Evolutionary conservation across 495 filamentous ascomycete genomes (phyloP), one percentile per base, ranked within the genome.

Genomic region (Podospora conica): DNA sequence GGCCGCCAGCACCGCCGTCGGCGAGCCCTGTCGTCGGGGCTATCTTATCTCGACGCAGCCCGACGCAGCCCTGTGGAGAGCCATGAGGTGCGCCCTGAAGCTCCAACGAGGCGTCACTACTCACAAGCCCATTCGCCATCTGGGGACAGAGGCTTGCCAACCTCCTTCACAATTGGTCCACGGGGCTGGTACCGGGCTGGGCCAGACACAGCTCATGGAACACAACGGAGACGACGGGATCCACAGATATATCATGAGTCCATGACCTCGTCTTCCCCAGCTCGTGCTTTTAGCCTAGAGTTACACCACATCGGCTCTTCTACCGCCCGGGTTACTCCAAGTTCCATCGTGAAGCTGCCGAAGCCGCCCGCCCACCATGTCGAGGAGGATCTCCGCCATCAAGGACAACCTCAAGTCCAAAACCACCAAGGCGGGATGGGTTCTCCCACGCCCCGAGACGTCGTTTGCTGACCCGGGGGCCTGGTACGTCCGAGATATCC

Each of bases 401-500:
- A 73, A 71, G 67, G 71, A 66, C 20, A 66, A 71, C 63, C 68
- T 73, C 4, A 74, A 69, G 61, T 70, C 67, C 57, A 76, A 77
- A 67, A 72, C 70, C 21, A 71, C 69, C 59, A 70, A 68, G 58
- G 72, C 68, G 11, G 79, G 78, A 66, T 82, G 78, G 78, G 66
- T 81, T 24, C 66, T 82, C 6, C 78, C 78, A 22, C 77, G 73
- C 65, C 69, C 75, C 65, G 61, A 56, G 7, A 65, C 73, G 0
- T 74, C 75, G 10, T 79, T 79, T 61, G 79, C 77, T 29, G 77
- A 78, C 53, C 74, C 75, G 5, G 77, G 65, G 6, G 63, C 53
- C 8, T 74, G 72, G 70, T 72, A 25, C 33, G 70, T 29, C 33
- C 21, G 24, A 55, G 9, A 11, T 61, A 58, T 58, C 3, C 22